Evolutionary conservation across 371 early-diverging fungal species (phyloP).

Genomic region (Mortierella sp.): DNA sequence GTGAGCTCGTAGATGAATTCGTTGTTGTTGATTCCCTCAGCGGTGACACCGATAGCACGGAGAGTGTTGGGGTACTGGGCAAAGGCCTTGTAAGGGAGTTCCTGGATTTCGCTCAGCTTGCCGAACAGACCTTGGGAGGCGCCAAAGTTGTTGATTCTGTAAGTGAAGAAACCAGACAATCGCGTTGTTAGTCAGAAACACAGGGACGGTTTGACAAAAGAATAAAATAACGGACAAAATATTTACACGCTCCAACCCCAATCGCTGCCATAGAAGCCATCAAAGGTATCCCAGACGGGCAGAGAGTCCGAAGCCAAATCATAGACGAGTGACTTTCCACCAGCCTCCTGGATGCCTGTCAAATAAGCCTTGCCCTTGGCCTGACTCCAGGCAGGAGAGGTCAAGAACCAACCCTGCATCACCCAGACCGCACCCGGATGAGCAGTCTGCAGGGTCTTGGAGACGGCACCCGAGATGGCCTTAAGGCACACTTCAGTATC

Average conservation of each 20-base stretch:
- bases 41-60: slow-evolving; percentile 43
- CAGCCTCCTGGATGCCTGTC: slow-evolving; percentile 32
- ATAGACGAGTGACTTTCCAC: slow-evolving; percentile 29
- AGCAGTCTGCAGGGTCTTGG: slow-evolving; percentile 32
- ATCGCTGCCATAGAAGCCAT: slow-evolving; percentile 41
- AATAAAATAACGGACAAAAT: not conserved
- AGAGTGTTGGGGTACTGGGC: slow-evolving; percentile 25
- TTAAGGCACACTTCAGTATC: slow-evolving; percentile 32
- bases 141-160: slow-evolving; percentile 47
- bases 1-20: slow-evolving; percentile 40
- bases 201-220: not conserved
- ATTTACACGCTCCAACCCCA: slow-evolving; percentile 55
- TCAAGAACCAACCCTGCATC: slow-evolving; percentile 55
- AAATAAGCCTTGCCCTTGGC: slow-evolving; percentile 33
- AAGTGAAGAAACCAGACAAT: not conserved
- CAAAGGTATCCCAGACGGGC: slow-evolving; percentile 24
- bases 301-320: slow-evolving; percentile 42
- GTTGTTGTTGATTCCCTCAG: slow-evolving; percentile 53
- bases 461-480: slow-evolving; percentile 29
- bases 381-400: slow-evolving; percentile 31
- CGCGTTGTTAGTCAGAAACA: not conserved
- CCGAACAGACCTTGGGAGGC: slow-evolving; percentile 48
- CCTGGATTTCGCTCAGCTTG: slow-evolving; percentile 19
- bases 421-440: slow-evolving; percentile 49
- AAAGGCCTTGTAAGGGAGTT: slow-evolving; percentile 21